Evolutionary conservation across 2,329 filamentous ascomycete genomes (phyloP).

Genomic region (Phaeosphaeria sp.): DNA sequence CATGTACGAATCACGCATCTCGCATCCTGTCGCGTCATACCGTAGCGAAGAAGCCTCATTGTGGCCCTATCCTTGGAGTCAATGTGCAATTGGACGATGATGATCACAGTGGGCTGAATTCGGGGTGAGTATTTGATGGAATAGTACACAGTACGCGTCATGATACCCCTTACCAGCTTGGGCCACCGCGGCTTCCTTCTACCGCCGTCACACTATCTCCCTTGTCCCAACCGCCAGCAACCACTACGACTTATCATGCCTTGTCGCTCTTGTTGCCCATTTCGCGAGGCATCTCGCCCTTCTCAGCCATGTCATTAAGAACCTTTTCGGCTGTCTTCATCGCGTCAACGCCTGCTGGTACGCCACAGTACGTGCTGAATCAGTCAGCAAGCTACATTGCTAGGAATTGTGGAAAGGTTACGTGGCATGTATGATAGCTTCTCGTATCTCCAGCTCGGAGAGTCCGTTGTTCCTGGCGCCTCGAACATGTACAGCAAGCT

Average conservation of each 20-base stretch:
- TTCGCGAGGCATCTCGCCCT: constrained; percentile 49
- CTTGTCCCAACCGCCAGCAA: background rate
- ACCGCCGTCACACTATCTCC: background rate
- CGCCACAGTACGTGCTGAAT: constrained; percentile 57
- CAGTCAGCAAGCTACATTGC: too few relatives aligned
- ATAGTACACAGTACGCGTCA: background rate
- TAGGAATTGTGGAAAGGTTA: background rate
- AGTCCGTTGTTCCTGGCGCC: constrained; percentile 70
- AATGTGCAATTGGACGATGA: too few relatives aligned
- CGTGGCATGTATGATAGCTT: constrained; percentile 61
- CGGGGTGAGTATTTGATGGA: background rate
- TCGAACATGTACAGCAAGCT: constrained; percentile 67
- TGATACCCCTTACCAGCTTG: background rate
- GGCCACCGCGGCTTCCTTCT: background rate
- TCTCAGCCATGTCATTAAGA: constrained; percentile 59
- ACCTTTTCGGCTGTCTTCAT: constrained; percentile 61
- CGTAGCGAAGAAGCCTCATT: too few relatives aligned
- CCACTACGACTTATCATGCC: constrained; percentile 21
- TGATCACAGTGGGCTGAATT: too few relatives aligned
- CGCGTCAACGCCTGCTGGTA: constrained; percentile 62
- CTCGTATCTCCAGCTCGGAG: constrained; percentile 67
- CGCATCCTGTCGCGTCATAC: background rate
- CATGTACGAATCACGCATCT: background rate
- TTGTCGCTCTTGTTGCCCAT: constrained; percentile 38
- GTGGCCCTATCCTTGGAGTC: too few relatives aligned